Base-by-base conservation (phyloP, 192 early-diverging fungal genomes). In the Entomortierella beljakovae region DNA sequence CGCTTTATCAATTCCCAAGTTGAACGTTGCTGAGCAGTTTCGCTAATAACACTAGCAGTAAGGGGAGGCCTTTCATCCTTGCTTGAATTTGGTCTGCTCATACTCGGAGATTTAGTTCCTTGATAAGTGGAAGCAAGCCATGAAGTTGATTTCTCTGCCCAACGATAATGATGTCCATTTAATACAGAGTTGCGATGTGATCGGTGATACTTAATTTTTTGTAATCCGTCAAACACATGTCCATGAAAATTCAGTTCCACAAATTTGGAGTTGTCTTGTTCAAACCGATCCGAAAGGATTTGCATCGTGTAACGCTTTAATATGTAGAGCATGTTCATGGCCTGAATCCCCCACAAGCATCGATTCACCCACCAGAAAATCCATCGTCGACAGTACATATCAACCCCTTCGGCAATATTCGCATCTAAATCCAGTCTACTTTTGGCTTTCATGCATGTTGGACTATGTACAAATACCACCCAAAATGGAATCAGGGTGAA, bases 211-310 rank as follows among this genome's bases (percentile, higher is more conserved):
- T 68, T 76, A 11, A 76, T 76, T 65, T 68, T 76, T 49, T 76
- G 58, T 5, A 76, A 35, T 2, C 29, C 59, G 20, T 76, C 73
- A 38, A 76, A 54, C 13, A 76, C 73, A 54, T 68, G 58, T 4
- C 73, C 73, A n/a, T 76, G 73, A 68, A 76, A 76, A 59, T 76
- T 53, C 20, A 67, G 51, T 26, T 76, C 73, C 16, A 68, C 53
- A 37, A 62, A 68, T 35, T 54, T 58, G 13, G 64, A 54, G n/a
- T 67, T 68, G 35, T 76, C 64, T 42, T 76, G 73, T 10, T 76
- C 73, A 25, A 76, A 68, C 25, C 73, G 58, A 38, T 76, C 73
- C 33, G 73, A 76, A 28, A 76, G 23, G 34, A 55, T 26, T 46
- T 76, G 73, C 73, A 76, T 76, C 1, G 54, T 26, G 46, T 68